Evolutionary conservation across 352 stramenopile species (phyloP).

Genomic region (Peronospora belbahrii): DNA sequence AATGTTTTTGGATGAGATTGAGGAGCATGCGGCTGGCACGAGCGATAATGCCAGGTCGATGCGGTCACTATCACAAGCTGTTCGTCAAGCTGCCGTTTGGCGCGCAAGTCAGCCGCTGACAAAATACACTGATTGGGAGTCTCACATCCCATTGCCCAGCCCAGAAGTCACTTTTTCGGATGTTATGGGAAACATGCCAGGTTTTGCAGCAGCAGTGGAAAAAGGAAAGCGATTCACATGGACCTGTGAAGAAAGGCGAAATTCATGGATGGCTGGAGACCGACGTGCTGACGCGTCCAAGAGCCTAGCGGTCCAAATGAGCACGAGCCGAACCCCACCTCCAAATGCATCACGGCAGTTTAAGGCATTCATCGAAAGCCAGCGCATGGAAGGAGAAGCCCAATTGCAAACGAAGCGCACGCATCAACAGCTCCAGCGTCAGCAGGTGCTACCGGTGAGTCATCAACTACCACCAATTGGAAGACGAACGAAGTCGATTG

Average conservation of each 20-base stretch:
- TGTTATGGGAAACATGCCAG: constrained; percentile 59
- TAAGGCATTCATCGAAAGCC: constrained; percentile 31
- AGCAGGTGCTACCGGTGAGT: constrained; percentile 22
- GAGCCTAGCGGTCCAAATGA: constrained; percentile 15
- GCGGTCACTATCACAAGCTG: constrained; percentile 65
- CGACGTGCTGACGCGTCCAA: constrained; percentile 15
- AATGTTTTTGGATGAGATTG: constrained; percentile 64
- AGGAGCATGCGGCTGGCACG: constrained; percentile 49
- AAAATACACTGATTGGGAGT: constrained; percentile 61
- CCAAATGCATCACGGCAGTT: constrained; percentile 18
- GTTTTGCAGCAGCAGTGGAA: constrained; percentile 35
- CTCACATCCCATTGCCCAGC: constrained; percentile 41
- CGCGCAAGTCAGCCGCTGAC: constrained; percentile 63
- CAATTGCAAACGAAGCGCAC: constrained; percentile 20
- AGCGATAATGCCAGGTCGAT: constrained; percentile 59
- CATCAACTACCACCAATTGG: constrained; percentile 28
- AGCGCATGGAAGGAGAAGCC: constrained; percentile 24
- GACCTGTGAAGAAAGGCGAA: constrained; percentile 53
- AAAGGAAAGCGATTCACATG: constrained; percentile 36
- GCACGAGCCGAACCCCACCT: constrained; percentile 12
- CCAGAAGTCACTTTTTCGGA: constrained; percentile 71
- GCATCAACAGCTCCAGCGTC: constrained; percentile 27
- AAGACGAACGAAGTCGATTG: constrained; percentile 18
- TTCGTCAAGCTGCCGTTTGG: constrained; percentile 73
- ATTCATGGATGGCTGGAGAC: constrained; percentile 71